Conservation (phyloP, 2,329 filamentous ascomycete genomes). For the Apiospora malaysiana region DNA sequence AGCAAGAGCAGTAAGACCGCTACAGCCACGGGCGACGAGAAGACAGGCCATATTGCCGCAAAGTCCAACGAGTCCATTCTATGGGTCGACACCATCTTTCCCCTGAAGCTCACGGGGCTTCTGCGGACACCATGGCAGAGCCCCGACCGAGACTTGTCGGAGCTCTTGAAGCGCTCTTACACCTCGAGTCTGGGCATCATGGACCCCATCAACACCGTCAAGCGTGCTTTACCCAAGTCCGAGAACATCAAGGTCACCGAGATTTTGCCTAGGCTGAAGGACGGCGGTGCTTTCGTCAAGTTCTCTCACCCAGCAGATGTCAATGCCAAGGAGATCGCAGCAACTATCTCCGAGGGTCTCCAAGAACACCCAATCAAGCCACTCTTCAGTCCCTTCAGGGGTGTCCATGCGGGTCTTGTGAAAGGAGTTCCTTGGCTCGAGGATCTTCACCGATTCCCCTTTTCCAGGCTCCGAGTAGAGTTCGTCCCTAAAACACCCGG, state of each 20-base stretch:
- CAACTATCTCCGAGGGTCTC: constrained; percentile 66
- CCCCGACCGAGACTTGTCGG: constrained; percentile 54
- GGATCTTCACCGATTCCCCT: constrained; percentile 85
- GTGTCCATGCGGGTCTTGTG: constrained; percentile 75
- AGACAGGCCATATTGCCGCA: constrained; percentile 82
- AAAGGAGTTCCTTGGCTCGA: constrained; percentile 91
- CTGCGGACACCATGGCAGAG: constrained; percentile 53
- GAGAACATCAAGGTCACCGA: constrained; percentile 75
- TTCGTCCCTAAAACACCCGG: constrained; percentile 79
- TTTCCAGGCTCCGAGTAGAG: constrained; percentile 77
- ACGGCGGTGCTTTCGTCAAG: constrained; percentile 90
- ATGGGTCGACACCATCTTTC: constrained; percentile 90
- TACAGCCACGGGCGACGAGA: constrained; percentile 58
- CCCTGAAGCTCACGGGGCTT: constrained; percentile 68
- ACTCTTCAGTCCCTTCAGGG: constrained; percentile 85
- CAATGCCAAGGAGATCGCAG: constrained; percentile 61
- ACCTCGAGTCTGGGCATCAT: constrained; percentile 54
- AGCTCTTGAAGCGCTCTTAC: constrained; percentile 59
- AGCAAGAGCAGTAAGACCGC: constrained; percentile 29
- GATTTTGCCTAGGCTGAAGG: constrained; percentile 83
- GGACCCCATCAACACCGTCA: constrained; percentile 60
- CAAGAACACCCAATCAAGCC: constrained; percentile 76
- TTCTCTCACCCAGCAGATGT: constrained; percentile 43
- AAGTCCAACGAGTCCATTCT: constrained; percentile 79
- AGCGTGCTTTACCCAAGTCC: constrained; percentile 66